Percentiles rank a stretch among this genome's conserved stretches.
phyloP scores from a whole-genome alignment of 441 rosid species.

The Corymbia citriodora region DNA sequence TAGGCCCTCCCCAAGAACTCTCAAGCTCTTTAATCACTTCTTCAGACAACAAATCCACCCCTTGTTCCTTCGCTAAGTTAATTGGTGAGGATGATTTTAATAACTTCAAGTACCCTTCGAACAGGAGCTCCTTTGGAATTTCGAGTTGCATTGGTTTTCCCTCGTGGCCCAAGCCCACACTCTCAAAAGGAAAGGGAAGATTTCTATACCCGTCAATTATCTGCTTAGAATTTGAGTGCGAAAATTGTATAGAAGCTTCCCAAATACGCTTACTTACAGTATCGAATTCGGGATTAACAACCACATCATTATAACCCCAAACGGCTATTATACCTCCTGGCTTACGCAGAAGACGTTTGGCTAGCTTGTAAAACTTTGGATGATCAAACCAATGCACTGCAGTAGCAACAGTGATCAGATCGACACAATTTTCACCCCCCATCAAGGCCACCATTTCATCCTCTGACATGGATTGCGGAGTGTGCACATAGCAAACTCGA shows the following conservation, averaged over 20 bases:
- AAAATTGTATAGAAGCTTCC: conserved; percentile 35
- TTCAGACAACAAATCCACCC: conserved; percentile 49
- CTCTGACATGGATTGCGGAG: conserved; percentile 40
- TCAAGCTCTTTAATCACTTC: conserved; percentile 39
- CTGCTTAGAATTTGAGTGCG: conserved; percentile 17
- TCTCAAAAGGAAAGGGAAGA: conserved; percentile 54
- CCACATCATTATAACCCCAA: conserved; percentile 47
- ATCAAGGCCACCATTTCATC: conserved; percentile 35
- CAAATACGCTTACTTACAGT: conserved; percentile 24
- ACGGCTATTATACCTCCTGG: conserved; percentile 61
- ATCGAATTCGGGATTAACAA: conserved; percentile 38
- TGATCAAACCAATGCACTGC: conserved; percentile 64
- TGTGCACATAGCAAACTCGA: conserved; percentile 31
- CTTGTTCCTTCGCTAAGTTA: conserved; percentile 38
- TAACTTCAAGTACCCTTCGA: conserved; percentile 38
- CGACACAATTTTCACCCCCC: conserved; percentile 53
- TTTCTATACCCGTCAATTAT: conserved; percentile 26
- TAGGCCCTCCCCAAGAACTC: conserved; percentile 55
- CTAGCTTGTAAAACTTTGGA: conserved; percentile 42
- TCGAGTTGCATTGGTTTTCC: conserved; percentile 41
- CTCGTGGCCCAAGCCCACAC: conserved; percentile 45
- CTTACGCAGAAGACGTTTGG: conserved; percentile 34
- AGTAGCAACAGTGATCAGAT: conserved; percentile 48
- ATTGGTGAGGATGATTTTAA: conserved; percentile 48
- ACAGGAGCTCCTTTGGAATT: conserved; percentile 37